These are phyloP conservation scores for Euphrasia arctica DNA, from an alignment of 305 asterid species.

Conservation along the genomic window DNA sequence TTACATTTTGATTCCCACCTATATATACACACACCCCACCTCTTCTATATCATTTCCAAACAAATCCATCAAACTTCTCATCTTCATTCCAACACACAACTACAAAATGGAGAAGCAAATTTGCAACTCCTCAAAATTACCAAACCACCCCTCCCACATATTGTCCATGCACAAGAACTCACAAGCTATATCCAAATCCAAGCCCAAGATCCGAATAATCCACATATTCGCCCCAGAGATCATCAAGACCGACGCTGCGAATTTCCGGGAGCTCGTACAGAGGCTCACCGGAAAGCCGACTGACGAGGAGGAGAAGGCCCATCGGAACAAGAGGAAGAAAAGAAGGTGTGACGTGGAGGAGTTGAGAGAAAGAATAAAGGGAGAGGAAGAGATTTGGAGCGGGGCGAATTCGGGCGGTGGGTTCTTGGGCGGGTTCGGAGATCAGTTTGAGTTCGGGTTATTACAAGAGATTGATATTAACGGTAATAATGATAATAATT, in stretches of 20 bases:
- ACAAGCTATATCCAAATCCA: conserved; percentile 55
- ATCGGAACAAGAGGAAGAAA: conserved; percentile 27
- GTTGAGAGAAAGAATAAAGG: conserved; percentile 52
- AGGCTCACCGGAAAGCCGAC: conserved; percentile 90
- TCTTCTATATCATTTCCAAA: conserved; percentile 19
- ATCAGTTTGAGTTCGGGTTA: conserved; percentile 55
- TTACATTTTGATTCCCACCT: conserved; percentile 14
- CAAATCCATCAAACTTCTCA: conserved; percentile 13
- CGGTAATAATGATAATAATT: conserved; percentile 10
- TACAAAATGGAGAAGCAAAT: conserved; percentile 33
- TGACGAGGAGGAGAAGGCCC: conserved; percentile 15
- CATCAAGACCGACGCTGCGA: conserved; percentile 76
- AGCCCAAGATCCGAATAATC: conserved; percentile 82
- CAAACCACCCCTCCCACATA: conserved; percentile 28
- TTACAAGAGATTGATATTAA: conserved; percentile 46
- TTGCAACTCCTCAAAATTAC: conserved; percentile 22
- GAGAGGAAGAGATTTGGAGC: conserved; percentile 76
- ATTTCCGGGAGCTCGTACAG: conserved; percentile 84
- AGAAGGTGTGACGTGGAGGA: conserved; percentile 26
- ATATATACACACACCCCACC: conserved; percentile 32
- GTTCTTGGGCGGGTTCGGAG: conserved; percentile 62
- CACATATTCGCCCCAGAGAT: conserved; percentile 97
- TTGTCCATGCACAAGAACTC: conserved; percentile 53
- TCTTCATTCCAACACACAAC: not conserved
- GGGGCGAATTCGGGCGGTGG: conserved; percentile 66